Percentiles rank a stretch among this genome's conserved stretches.
phyloP scores from a whole-genome alignment of 139 green algal species.

The Axilococcus clingmanii region DNA sequence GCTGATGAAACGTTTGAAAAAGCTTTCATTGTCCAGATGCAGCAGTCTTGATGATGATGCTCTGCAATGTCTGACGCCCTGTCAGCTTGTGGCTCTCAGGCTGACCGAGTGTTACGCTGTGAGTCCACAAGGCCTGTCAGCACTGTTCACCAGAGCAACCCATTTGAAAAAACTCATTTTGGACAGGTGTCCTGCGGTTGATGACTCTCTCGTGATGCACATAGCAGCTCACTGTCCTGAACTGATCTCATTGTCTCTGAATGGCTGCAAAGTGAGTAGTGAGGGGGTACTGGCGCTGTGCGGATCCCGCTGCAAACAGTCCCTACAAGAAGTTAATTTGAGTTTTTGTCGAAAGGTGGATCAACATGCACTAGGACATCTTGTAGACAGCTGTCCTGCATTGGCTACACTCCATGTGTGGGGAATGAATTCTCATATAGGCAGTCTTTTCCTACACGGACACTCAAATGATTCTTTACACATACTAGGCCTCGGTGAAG shows the following conservation, averaged over 20 bases:
- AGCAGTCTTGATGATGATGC: slow-evolving; percentile 4
- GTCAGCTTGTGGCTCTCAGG: not conserved
- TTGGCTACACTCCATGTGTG: slow-evolving; percentile 10
- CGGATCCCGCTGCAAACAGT: not conserved
- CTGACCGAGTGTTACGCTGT: slow-evolving; percentile 1
- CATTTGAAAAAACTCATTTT: slow-evolving; percentile 27
- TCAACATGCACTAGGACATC: slow-evolving; percentile 23
- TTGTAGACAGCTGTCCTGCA: slow-evolving; percentile 33
- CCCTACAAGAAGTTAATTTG: slow-evolving; percentile 35
- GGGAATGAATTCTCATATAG: slow-evolving; percentile 30
- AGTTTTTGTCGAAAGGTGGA: slow-evolving; percentile 35
- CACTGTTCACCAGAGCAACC: not conserved
- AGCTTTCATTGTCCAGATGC: slow-evolving; percentile 13
- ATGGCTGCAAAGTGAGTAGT: slow-evolving; percentile 14
- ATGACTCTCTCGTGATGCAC: slow-evolving; percentile 27
- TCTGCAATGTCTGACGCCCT: not conserved
- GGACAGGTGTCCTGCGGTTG: slow-evolving; percentile 30
- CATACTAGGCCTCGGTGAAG: slow-evolving; percentile 15
- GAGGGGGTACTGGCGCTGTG: not conserved
- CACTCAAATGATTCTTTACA: slow-evolving; percentile 27
- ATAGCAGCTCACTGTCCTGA: slow-evolving; percentile 13
- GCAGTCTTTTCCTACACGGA: slow-evolving; percentile 29
- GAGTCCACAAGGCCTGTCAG: not conserved
- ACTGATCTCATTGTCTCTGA: slow-evolving; percentile 26
- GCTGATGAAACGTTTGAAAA: slow-evolving; percentile 20